Evolutionary conservation across 148 eudicot species (phyloP), one percentile per base, ranked within the genome.

Genomic region (Rheum nobile): DNA sequence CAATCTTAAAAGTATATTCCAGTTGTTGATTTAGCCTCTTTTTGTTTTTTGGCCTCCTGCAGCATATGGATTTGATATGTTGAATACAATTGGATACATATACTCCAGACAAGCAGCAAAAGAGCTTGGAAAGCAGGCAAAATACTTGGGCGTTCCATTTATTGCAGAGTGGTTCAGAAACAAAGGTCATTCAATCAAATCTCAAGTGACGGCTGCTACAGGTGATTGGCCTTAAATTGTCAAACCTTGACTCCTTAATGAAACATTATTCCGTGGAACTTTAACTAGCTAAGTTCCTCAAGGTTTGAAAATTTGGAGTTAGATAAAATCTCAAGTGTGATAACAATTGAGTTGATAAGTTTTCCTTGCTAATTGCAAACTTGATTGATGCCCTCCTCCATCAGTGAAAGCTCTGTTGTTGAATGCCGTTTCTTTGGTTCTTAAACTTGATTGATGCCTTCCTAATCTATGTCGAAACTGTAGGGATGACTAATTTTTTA

Each of bases 91-190:
- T 79, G 99, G 99, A 48, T 96, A 96, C 77, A 92, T 92, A 79
- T 92, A 92, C 80, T 83, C 92, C 80, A 86, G 99, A 73, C 97
- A 90, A 87, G 92, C 94, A 76, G 94, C 99, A 74, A 90, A 90
- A 83, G 97, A 96, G 85, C 96, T 96, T 22, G 99, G 99, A 67
- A 96, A 96, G 84, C 90, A 90, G 80, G 99, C 87, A 57, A 85
- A 83, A 44, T 91, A 83, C 79, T 85, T 96, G 77, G 92, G 92
- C 71, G 96, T 96, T 61, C 99, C 99, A 57, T 96, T 96, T 75
- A 78, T 96, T 80, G 99, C 99, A 39, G 99, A 96, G 83, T 92
- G 97, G 99, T 92, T 96, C 82, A 87, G 97, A 82, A 96, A 90
- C 85, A 92, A 96, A 87, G 99, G 99, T 48, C 99, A 96, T 77